Conservation (phyloP, 225 moss, liverwort and hornwort species). For the Climacium dendroides region DNA sequence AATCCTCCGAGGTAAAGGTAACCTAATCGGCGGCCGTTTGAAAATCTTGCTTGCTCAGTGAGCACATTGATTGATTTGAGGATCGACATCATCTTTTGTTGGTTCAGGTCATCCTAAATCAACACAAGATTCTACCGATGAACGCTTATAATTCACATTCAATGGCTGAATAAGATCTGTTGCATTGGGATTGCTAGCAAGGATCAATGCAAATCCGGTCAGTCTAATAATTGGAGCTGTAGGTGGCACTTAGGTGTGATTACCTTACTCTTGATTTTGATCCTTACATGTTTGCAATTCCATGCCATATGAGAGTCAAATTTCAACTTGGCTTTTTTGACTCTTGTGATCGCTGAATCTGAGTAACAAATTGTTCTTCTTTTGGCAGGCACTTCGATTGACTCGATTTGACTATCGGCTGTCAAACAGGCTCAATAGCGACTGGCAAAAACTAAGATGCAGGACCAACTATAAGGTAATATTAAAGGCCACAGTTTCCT, state of each 20-base stretch:
- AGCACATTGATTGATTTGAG: neutral
- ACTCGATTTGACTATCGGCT: conserved; percentile 78
- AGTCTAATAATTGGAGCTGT: neutral
- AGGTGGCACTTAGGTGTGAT: neutral
- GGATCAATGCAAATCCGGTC: neutral
- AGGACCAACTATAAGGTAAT: conserved; percentile 55
- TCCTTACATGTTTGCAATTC: neutral
- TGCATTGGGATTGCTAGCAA: neutral
- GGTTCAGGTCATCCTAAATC: neutral
- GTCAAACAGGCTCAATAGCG: conserved; percentile 41
- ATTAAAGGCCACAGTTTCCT: neutral
- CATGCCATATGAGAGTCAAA: neutral
- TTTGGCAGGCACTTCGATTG: conserved; percentile 46
- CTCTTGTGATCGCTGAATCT: neutral
- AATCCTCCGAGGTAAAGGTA: neutral
- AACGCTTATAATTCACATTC: neutral
- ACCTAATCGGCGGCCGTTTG: neutral
- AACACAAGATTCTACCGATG: neutral
- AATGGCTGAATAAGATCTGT: neutral
- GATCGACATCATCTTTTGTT: neutral
- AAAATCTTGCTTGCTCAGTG: neutral
- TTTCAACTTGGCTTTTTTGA: neutral
- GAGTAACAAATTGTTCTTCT: neutral
- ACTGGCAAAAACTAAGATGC: conserved; percentile 73
- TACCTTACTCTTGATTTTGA: neutral